Percentiles rank a stretch among this genome's conserved stretches.
Evolutionary conservation across 208 protist species (phyloP).

Genomic region (Acanthamoeba quina): DNA sequence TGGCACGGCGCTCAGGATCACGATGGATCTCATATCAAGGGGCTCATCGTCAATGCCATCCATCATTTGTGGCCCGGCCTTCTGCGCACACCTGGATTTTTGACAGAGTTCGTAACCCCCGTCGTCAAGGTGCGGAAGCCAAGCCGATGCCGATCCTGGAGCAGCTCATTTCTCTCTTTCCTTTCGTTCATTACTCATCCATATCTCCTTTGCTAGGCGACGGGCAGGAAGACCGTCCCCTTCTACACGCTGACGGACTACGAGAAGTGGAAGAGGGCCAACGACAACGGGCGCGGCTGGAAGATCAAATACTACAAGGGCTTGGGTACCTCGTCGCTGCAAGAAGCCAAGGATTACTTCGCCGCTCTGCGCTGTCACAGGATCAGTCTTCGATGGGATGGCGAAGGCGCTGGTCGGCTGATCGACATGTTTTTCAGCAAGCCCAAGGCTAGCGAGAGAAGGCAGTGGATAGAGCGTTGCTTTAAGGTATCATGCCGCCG

Average conservation of each 20-base stretch:
- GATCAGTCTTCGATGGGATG: slow-evolving; percentile 95
- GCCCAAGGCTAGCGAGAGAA: no score
- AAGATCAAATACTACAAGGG: slow-evolving; percentile 99
- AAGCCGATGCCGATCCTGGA: not conserved
- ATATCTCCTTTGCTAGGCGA: slow-evolving; percentile 76
- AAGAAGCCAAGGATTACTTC: slow-evolving; percentile 99
- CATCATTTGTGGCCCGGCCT: slow-evolving; percentile 99
- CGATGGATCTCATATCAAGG: slow-evolving; percentile 99
- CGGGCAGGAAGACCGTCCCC: slow-evolving; percentile 89
- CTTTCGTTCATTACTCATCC: no score
- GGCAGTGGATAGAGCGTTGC: no score
- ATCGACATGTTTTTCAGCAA: no score
- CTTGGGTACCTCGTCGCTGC: slow-evolving; percentile 96
- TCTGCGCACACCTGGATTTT: slow-evolving; percentile 96
- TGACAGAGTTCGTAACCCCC: slow-evolving; percentile 99
- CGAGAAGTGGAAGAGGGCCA: slow-evolving; percentile 89
- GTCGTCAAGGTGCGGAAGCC: slow-evolving; percentile 97
- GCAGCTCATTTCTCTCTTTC: not conserved
- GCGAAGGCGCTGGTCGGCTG: slow-evolving; percentile 91
- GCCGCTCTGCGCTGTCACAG: slow-evolving; percentile 96
- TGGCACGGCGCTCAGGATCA: slow-evolving; percentile 93
- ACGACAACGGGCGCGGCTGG: slow-evolving; percentile 92
- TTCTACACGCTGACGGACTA: slow-evolving; percentile 99
- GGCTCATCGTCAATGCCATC: slow-evolving; percentile 99
- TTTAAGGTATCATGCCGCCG: no score